phyloP scores from a whole-genome alignment of 257 asterid species.

The Paulownia fortunei region DNA sequence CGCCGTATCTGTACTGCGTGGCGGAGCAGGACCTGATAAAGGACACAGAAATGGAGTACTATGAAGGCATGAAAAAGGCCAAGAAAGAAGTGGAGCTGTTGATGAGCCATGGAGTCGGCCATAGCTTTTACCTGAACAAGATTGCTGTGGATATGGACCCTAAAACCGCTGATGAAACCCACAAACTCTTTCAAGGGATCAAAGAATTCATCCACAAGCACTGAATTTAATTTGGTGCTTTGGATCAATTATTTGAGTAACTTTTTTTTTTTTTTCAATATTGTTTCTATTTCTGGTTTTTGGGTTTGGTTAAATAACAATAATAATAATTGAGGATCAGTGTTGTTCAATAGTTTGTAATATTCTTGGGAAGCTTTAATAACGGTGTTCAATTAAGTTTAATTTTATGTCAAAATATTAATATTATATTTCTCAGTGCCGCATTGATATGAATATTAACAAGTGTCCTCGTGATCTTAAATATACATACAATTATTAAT shows the following conservation, averaged over 20 bases:
- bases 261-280: not conserved
- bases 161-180: conserved; percentile 38
- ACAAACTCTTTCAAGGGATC: conserved; percentile 42
- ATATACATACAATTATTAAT: too few species aligned
- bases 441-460: too few species aligned
- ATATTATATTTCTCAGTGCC: too few species aligned
- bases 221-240: not conserved
- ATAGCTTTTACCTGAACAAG: conserved; percentile 69
- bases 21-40: conserved; percentile 60
- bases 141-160: conserved; percentile 57
- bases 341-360: too few species aligned
- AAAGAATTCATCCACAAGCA: conserved; percentile 43
- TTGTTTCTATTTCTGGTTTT: not conserved
- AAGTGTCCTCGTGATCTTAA: too few species aligned
- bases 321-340: too few species aligned
- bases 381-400: too few species aligned
- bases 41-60: conserved; percentile 59
- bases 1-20: conserved; percentile 64
- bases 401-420: too few species aligned
- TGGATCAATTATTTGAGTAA: not conserved
- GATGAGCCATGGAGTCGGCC: conserved; percentile 53
- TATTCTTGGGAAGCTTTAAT: too few species aligned
- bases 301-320: too few species aligned
- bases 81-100: conserved; percentile 53
- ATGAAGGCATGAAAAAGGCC: conserved; percentile 49